These are phyloP conservation scores for Bipolaris bicolor DNA, from an alignment of 2,329 filamentous ascomycete genomes.

Conservation along the genomic window DNA sequence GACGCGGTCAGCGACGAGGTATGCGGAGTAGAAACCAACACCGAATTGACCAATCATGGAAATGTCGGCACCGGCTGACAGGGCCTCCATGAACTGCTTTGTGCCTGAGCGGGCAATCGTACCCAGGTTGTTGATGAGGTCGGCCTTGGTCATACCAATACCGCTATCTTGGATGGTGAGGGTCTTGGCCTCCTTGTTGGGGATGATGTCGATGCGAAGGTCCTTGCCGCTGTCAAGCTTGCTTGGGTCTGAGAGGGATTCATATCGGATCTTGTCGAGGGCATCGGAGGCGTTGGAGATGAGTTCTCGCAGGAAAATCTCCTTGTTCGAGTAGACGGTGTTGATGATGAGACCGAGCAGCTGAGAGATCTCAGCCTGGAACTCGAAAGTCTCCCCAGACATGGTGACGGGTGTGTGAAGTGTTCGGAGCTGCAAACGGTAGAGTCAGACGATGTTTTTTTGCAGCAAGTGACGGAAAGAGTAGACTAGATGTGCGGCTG, in stretches of 20 bases:
- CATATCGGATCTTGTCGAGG: slow-evolving; percentile 99
- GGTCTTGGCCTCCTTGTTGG: slow-evolving; percentile 96
- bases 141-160: slow-evolving; percentile 99
- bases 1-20: slow-evolving; percentile 97
- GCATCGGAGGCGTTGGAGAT: slow-evolving; percentile 99
- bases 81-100: slow-evolving; percentile 99
- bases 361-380: slow-evolving; percentile 99
- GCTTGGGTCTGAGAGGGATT: slow-evolving; percentile 93
- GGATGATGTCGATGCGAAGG: slow-evolving; percentile 98
- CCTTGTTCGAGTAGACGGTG: slow-evolving; percentile 99
- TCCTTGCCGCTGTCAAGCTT: slow-evolving; percentile 98
- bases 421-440: slow-evolving; percentile 21
- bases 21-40: slow-evolving; percentile 99
- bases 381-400: slow-evolving; percentile 96
- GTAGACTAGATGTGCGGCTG: slow-evolving; percentile 15
- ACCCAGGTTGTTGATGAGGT: slow-evolving; percentile 99
- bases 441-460: slow-evolving; percentile 15
- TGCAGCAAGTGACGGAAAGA: not conserved
- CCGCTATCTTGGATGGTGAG: slow-evolving; percentile 96
- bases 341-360: slow-evolving; percentile 99
- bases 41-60: slow-evolving; percentile 99
- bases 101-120: slow-evolving; percentile 99
- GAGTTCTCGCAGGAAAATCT: slow-evolving; percentile 98
- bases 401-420: slow-evolving; percentile 61
- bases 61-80: slow-evolving; percentile 97